A percentile compares a stretch with the other conserved stretches of the same genome.
Evolutionary conservation across 345 rosid genomes (phyloP).

Genomic region (Pseudoturritis turrita): DNA sequence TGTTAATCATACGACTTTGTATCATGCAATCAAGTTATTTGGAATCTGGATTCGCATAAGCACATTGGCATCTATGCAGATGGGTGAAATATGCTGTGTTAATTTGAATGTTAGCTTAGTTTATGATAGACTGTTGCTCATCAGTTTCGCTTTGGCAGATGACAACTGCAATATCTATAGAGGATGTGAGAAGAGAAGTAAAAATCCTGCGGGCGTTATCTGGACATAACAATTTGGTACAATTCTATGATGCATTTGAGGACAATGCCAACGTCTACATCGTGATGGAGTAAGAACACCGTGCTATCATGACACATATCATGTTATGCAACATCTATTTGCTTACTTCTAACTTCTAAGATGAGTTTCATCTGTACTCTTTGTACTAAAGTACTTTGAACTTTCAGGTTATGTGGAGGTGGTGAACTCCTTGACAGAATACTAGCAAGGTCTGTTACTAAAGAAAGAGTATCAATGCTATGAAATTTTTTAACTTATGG

Average conservation of each 20-base stretch:
- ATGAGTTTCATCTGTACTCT: too few relatives aligned
- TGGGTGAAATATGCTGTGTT: neutral
- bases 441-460: conserved; percentile 63
- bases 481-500: neutral
- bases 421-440: conserved; percentile 96
- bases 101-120: neutral
- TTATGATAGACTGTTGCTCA: conserved; percentile 1
- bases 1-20: neutral
- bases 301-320: neutral
- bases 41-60: neutral
- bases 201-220: conserved; percentile 76
- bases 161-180: conserved; percentile 95
- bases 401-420: conserved; percentile 94
- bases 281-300: conserved; percentile 81
- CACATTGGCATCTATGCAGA: neutral
- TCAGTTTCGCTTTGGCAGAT: conserved; percentile 50
- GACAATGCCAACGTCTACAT: conserved; percentile 84
- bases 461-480: neutral
- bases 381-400: too few relatives aligned
- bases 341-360: too few relatives aligned
- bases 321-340: too few relatives aligned
- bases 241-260: conserved; percentile 89
- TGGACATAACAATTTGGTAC: conserved; percentile 77
- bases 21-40: neutral
- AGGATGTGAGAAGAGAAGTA: conserved; percentile 99